Base-by-base conservation (phyloP, 2,329 filamentous ascomycete genomes). In the Chrysoporthe deuterocubensis region DNA sequence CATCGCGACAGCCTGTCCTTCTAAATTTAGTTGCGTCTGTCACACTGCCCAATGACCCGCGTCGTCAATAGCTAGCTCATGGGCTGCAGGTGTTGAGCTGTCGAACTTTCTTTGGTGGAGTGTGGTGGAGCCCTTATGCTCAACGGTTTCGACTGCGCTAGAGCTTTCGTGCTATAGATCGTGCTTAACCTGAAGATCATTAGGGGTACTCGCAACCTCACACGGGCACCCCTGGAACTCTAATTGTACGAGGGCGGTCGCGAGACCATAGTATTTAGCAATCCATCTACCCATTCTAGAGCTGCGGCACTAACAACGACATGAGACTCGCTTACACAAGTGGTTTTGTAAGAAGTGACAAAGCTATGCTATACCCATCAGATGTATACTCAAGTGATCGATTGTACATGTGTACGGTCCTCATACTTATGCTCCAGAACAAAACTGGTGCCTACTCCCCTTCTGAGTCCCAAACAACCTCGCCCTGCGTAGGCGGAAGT, bases 401-500 rank as follows among this genome's bases (percentile, higher is more conserved):
- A 52, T 21, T 32, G 48, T 32, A 13, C n/a, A 9, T 8, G 21
- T 8, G 34, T 56, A n/a, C 21, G 13, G 56, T 11, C n/a, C 34
- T 42, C 7, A 26, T 18, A 40, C 57, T 9, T 6, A 42, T 26
- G 16, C 32, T 21, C 21, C 40, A 26, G 32, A 32, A 59, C 7
- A 14, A 59, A 42, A 42, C 34, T 26, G n/a, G 57, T 6, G 37
- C n/a, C 40, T 37, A 59, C 50, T 81, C 81, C 50, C 80, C 81
- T 14, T 81, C 81, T 44, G 81, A 82, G 70, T 83, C 81, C 67
- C 69, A 69, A 68, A 77, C 75, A n/a, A 83, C 74, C 26, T 81
- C 80, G 11, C 34, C 56, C 32, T 60, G 16, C 6, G 43, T 18
- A 5, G 76, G 72, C 18, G 81, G 80, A 42, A 78, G 79, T 18